Conservation (phyloP, 2,329 filamentous ascomycete species). For the Venturia carpophila region DNA sequence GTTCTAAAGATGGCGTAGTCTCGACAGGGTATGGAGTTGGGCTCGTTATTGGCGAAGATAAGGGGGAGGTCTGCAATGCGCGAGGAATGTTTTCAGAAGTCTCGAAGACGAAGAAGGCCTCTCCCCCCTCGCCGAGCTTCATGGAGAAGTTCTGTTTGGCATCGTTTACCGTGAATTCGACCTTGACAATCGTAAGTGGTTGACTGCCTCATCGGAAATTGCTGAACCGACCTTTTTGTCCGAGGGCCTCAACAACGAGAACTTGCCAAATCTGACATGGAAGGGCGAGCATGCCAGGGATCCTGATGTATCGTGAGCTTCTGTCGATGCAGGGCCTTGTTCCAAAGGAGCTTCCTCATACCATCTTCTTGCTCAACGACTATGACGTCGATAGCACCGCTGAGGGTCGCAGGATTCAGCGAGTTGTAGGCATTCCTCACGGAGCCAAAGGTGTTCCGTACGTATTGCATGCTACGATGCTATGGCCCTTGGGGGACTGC, state of each 20-base stretch:
- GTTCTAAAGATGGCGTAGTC: constrained; percentile 27
- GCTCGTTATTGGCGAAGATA: constrained; percentile 83
- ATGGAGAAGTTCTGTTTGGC: constrained; percentile 88
- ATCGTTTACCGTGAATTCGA: constrained; percentile 94
- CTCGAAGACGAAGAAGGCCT: constrained; percentile 98
- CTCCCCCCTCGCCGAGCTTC: constrained; percentile 95
- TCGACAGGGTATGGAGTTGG: constrained; percentile 48
- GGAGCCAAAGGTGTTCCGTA: constrained; percentile 86
- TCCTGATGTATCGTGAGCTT: constrained; percentile 31
- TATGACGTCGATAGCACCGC: constrained; percentile 97
- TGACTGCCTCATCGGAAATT: background rate
- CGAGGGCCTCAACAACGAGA: constrained; percentile 85
- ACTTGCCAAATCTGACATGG: constrained; percentile 98
- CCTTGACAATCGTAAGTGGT: constrained; percentile 35
- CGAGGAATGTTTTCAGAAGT: constrained; percentile 88
- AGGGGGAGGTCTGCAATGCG: constrained; percentile 85
- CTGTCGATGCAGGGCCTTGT: background rate
- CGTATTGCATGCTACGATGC: constrained; percentile 73
- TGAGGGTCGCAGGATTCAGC: constrained; percentile 94
- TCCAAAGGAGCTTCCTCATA: constrained; percentile 28
- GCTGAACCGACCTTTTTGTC: constrained; percentile 69
- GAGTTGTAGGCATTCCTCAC: constrained; percentile 99
- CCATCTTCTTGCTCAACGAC: constrained; percentile 96
- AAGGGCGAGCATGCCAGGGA: constrained; percentile 87
- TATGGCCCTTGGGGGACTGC: background rate